Evolutionary conservation across 208 protist species (phyloP), one percentile per base, ranked within the genome.

Genomic region (Trypanosoma scelopori): DNA sequence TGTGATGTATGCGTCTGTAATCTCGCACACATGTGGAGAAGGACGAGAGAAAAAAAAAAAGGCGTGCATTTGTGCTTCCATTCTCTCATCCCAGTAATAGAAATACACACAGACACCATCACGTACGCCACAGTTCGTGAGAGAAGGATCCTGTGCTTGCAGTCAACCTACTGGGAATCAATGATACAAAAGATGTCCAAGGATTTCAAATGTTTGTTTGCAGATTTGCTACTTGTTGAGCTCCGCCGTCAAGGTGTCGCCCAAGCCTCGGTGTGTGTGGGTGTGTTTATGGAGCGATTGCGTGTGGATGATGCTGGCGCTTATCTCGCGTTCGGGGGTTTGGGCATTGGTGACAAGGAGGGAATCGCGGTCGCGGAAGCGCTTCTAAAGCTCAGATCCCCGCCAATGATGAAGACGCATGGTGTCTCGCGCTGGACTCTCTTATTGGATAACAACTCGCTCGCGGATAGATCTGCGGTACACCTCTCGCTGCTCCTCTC

Each of bases 361-460:
- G 52, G 58, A 9, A 74, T 93, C 11, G 87, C 87, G 6, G 49
- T 91, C 13, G 76, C 67, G 15, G 87, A 93, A 72, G 48, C 77
- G 16, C 71, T 93, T 23, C 39, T 90, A 27, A 88, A 86, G 55
- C 55, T 87, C 7, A 65, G 13, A 9, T 18, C 57, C 27, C 30
- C 58, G 20, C 20, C 27, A 5, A 46, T 63, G 53, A 0, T 63
- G 28, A n/a, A 28, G 23, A 12, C 45, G 11, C 65, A 55, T 51
- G 39, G 35, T 13, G 53, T 82, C 3, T 37, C 30, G 13, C 71
- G 76, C 16, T 65, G 56, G 18, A 48, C 47, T 3, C 53, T 66
- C 18, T 22, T 16, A 9, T 67, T 84, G 48, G 68, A 67, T 12
- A 41, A 64, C 9, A 89, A 88, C 52, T 49, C 46, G 1, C 74